Conservation (phyloP, 371 early-diverging fungal genomes). For the Parasitella parasitica region DNA sequence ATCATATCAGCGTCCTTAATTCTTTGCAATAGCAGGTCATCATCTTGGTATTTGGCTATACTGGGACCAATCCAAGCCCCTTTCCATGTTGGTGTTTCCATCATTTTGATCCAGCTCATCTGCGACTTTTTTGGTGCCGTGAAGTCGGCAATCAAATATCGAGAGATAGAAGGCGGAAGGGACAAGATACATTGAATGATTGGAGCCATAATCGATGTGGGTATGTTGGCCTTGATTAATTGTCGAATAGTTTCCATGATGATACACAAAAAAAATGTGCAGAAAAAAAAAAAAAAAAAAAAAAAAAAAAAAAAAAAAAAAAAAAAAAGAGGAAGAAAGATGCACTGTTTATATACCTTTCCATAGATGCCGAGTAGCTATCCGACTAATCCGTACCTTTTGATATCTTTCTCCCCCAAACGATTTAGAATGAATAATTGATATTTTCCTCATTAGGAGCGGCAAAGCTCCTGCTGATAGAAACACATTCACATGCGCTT, state of each 20-base stretch:
- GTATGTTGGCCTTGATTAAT: not conserved
- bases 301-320: too few species aligned
- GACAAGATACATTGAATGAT: constrained; percentile 6
- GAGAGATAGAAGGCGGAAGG: constrained; percentile 10
- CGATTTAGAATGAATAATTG: not conserved
- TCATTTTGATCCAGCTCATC: constrained; percentile 15
- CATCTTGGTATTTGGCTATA: constrained; percentile 12
- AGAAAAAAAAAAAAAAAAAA: not conserved
- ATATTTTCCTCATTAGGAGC: too few species aligned
- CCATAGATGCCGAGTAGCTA: not conserved
- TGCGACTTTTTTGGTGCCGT: constrained; percentile 19
- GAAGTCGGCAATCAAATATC: constrained; percentile 11
- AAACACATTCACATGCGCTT: too few species aligned
- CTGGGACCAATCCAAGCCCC: constrained; percentile 29
- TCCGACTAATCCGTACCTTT: not conserved
- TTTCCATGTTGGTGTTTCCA: constrained; percentile 15
- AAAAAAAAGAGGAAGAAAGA: not conserved
- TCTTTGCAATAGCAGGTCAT: constrained; percentile 18
- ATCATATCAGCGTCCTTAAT: constrained; percentile 35
- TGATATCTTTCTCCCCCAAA: not conserved
- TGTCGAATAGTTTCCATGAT: constrained; percentile 5
- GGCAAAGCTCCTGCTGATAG: too few species aligned
- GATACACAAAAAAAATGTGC: not conserved
- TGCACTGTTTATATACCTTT: too few species aligned
- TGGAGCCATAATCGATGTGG: not conserved